Evolutionary conservation across 2,329 filamentous ascomycete species (phyloP), one percentile per base, ranked within the genome.

Genomic region (Aureobasidium zeae): DNA sequence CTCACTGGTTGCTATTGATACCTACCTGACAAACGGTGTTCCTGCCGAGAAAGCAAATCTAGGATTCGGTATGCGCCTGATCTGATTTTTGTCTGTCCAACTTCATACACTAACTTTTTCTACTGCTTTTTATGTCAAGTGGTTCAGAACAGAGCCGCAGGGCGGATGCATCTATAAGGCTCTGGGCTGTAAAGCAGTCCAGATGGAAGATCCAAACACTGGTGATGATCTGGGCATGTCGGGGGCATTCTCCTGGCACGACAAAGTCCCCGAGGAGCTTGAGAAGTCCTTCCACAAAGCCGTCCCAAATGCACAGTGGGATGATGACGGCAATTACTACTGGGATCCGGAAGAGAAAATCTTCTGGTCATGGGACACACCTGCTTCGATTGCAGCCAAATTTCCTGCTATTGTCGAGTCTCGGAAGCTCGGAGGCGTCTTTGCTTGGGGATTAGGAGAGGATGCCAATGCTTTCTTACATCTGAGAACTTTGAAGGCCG

Each of bases 331-430:
- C 0, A 73, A 78, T 56, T 85, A 81, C 57, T 86, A 76, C 61
- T 83, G 74, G 69, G 83, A 87, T 54, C 47, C 57, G 0, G 50
- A 63, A 4, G 67, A 75, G 51, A 62, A 71, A 43, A 57, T 80
- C 21, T 87, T 82, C 72, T 87, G 83, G 83, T 79, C 79, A 0
- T 86, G 79, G 67, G 83, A 87, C 48, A 82, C 77, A 0, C 67
- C 72, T 0, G 66, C 68, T 6, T 68, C 77, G 10, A 78, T 87
- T 38, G 52, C 58, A 10, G 64, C 66, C 45, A 87, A 87, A 63
- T 76, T 85, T 46, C 62, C 69, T 3, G 58, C 71, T 4, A 70
- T 87, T 25, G 68, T 84, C 3, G 63, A 67, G 21, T 65, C 66
- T 22, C 70, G 72, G 55, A 60, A 64, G 1, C 58, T 86, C 0